Conservation (phyloP, 192 early-diverging fungal species). For the Dissophora globulifera region DNA sequence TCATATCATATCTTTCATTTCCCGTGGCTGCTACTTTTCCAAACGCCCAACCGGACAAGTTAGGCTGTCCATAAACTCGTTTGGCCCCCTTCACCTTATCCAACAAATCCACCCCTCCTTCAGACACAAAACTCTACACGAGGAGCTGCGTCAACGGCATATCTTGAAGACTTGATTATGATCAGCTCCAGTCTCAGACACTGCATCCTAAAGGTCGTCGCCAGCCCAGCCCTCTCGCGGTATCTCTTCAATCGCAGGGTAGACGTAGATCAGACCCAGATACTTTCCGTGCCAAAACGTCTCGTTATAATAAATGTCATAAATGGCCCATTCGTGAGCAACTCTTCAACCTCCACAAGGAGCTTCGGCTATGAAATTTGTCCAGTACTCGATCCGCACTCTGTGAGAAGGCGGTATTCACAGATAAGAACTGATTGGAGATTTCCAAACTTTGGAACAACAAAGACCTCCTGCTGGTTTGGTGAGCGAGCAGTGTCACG, state of each 20-base stretch:
- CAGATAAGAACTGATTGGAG: no score
- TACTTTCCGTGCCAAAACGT: conserved; percentile 45
- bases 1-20: not conserved
- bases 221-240: conserved; percentile 16
- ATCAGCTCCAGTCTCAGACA: conserved; percentile 14
- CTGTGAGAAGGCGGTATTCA: no score
- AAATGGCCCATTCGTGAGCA: no score
- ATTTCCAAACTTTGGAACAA: no score
- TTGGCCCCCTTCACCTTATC: conserved; percentile 15
- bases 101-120: conserved; percentile 18
- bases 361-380: no score
- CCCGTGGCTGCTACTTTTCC: conserved; percentile 4
- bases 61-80: conserved; percentile 15
- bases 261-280: conserved; percentile 28
- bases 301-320: no score
- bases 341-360: no score
- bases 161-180: conserved; percentile 6
- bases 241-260: conserved; percentile 15
- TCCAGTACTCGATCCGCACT: no score
- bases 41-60: conserved; percentile 18
- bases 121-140: conserved; percentile 11
- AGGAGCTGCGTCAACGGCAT: conserved; percentile 33
- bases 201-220: conserved; percentile 20
- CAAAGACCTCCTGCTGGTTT: no score
- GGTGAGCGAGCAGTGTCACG: no score